Evolutionary conservation across 352 stramenopile species (phyloP).

Genomic region (Globisporangium polare): DNA sequence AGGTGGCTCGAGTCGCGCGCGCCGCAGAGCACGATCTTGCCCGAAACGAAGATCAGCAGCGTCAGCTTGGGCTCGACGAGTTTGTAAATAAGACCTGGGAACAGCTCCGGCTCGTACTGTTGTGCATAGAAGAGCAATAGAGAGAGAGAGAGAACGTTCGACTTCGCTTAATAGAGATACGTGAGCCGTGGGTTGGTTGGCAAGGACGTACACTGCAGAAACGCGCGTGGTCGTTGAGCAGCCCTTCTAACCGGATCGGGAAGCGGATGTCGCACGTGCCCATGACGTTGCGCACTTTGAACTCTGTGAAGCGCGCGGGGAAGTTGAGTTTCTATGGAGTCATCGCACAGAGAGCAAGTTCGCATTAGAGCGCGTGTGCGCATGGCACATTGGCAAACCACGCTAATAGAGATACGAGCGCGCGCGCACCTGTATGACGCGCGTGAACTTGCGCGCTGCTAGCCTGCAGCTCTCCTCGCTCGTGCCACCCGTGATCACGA

Average conservation of each 20-base stretch:
- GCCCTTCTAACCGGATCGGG: conserved; percentile 97
- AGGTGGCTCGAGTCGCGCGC: conserved; percentile 36
- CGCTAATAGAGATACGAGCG: neutral
- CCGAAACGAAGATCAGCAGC: conserved; percentile 99
- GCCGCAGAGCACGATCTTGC: conserved; percentile 98
- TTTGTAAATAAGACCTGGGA: conserved; percentile 99
- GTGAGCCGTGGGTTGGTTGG: neutral
- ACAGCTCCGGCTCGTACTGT: conserved; percentile 99
- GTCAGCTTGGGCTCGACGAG: conserved; percentile 97
- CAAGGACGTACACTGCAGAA: conserved; percentile 87
- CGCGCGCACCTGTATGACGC: conserved; percentile 69
- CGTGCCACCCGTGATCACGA: conserved; percentile 82
- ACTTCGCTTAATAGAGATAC: neutral
- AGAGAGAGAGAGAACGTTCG: neutral
- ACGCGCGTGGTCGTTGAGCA: conserved; percentile 94
- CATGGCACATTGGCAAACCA: too few species aligned
- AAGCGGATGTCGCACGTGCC: conserved; percentile 97
- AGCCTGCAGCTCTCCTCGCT: conserved; percentile 81
- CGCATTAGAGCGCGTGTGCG: neutral
- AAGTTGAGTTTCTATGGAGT: conserved; percentile 83
- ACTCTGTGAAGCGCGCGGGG: conserved; percentile 80
- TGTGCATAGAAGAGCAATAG: neutral
- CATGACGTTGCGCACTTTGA: conserved; percentile 98
- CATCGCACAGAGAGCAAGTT: neutral
- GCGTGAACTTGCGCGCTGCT: conserved; percentile 83